Evolutionary conservation across 345 rosid genomes (phyloP), one percentile per base, ranked within the genome.

Genomic region (Citrus trifoliata): DNA sequence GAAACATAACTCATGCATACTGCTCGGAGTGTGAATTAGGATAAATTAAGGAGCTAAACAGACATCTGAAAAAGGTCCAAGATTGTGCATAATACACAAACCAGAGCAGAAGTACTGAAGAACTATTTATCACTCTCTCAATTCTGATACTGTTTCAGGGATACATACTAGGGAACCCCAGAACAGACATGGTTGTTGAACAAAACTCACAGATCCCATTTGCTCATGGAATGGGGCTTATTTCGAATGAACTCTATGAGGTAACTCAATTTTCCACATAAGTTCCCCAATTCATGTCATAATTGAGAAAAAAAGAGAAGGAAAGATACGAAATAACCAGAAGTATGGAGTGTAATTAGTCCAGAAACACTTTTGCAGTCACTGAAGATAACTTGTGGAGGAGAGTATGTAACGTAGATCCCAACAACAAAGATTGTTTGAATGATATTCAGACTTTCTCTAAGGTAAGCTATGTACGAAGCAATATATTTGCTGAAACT

Each of bases 191-290:
- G 6, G 10, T 2, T 16, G 9, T 76, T 8, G 95, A 91, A 68
- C 0, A 0, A 18, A 89, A 91, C 81, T 46, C 77, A 5, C 51
- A 24, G 7, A 73, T 90, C 79, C 91, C 88, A 71, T 93, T 74
- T 86, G 88, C 88, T 67, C 83, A 90, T 83, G 91, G 97, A 77
- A 87, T 83, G 90, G 95, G 81, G 51, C 82, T 93, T 16, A 93
- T 93, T 72, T 91, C 95, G 42, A 87, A 93, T 71, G 93, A 93
- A 70, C 94, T 89, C 51, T 84, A 85, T 73, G 85, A 89, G 90
- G 97, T 88, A 68, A 69, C 22, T 42, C 78, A 0, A 28, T 46
- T 40, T 69, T 40, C 24, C 35, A 10, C 73, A 12, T 27, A 12
- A 18, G 7, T 13, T 16, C 19, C 12, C 32, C 7, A 8, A 12